A percentile compares a stretch with the other conserved stretches of the same genome.
phyloP scores from a whole-genome alignment of 257 asterid genomes.

The Solanum chiquidenum region DNA sequence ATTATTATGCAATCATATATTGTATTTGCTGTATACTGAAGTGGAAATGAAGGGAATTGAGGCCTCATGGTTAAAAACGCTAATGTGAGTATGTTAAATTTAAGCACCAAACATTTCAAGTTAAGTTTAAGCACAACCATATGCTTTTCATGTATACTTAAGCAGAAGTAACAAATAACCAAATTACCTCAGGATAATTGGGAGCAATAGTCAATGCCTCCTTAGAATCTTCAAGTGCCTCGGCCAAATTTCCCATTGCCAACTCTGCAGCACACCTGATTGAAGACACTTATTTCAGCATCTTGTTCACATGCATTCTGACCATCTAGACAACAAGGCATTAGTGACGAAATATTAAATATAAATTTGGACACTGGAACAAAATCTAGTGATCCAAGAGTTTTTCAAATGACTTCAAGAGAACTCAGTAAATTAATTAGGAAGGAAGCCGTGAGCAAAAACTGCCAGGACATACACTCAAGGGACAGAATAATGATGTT shows the following conservation, averaged over 20 bases:
- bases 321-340: background rate
- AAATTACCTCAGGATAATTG: slow-evolving; percentile 47
- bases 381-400: background rate
- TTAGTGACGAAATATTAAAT: background rate
- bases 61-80: background rate
- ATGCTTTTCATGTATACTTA: background rate
- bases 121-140: background rate
- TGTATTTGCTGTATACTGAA: background rate
- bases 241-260: slow-evolving; percentile 44
- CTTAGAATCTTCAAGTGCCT: slow-evolving; percentile 72
- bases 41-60: background rate
- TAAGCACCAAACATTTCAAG: background rate
- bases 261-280: slow-evolving; percentile 61
- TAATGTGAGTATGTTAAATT: background rate
- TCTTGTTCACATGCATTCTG: slow-evolving; percentile 1
- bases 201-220: slow-evolving; percentile 58
- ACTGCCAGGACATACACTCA: background rate
- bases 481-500: background rate
- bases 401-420: background rate
- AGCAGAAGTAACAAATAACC: background rate
- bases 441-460: background rate
- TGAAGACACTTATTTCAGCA: slow-evolving; percentile 4
- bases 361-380: background rate
- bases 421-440: background rate
- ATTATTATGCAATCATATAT: background rate